These are phyloP conservation scores for Ceratobasidium sp. DNA, from an alignment of 1,284 basidiomycete species.

Conservation along the genomic window DNA sequence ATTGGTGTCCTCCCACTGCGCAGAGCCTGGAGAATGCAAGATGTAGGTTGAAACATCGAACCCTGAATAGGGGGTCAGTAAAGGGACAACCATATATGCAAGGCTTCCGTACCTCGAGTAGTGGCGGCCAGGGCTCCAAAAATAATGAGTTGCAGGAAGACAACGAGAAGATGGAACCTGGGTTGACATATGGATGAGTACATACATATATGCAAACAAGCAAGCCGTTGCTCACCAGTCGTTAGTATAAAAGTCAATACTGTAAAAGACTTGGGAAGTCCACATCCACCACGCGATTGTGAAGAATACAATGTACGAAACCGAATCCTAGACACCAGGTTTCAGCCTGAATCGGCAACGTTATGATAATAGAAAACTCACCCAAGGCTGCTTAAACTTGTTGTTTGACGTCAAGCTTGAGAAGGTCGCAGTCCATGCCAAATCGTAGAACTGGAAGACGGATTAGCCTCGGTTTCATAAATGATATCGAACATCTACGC, in stretches of 20 bases:
- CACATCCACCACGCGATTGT: slow-evolving; percentile 32
- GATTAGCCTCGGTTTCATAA: neutral
- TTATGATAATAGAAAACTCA: neutral
- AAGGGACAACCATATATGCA: too few relatives aligned
- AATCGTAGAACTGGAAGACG: slow-evolving; percentile 26
- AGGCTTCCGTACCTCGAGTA: slow-evolving; percentile 17
- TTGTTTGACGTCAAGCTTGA: slow-evolving; percentile 34
- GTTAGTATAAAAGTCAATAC: slow-evolving; percentile 34
- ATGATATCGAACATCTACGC: neutral
- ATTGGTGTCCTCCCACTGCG: slow-evolving; percentile 3
- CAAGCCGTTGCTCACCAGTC: slow-evolving; percentile 5
- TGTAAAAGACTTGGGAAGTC: slow-evolving; percentile 29
- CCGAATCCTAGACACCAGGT: slow-evolving; percentile 7
- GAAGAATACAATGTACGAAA: slow-evolving; percentile 36
- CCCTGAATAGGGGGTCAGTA: neutral
- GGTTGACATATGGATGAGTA: neutral
- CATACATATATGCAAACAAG: neutral
- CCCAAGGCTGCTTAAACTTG: slow-evolving; percentile 36
- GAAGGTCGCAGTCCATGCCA: slow-evolving; percentile 32
- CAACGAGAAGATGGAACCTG: slow-evolving; percentile 27
- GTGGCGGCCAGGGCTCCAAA: slow-evolving; percentile 34
- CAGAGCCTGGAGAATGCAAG: slow-evolving; percentile 15
- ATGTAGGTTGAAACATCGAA: slow-evolving; percentile 35
- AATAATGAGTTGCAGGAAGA: slow-evolving; percentile 24
- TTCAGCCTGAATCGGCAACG: neutral